These are phyloP conservation scores for Caryopteris hybrid DNA, from an alignment of 305 asterid genomes.

Conservation along the genomic window DNA sequence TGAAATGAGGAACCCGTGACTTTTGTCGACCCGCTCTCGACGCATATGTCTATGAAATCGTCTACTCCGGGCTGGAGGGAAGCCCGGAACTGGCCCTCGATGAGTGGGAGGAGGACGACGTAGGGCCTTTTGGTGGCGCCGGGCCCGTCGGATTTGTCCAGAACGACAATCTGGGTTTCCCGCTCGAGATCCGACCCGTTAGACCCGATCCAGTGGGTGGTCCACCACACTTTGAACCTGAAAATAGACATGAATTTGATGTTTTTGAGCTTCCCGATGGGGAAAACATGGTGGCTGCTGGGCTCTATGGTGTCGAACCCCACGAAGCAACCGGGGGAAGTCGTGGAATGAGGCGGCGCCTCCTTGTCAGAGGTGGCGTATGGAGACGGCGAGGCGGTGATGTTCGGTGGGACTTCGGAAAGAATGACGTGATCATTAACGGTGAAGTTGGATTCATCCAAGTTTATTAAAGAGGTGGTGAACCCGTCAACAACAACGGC, in stretches of 20 bases:
- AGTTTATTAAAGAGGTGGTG: constrained; percentile 39
- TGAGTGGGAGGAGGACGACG: constrained; percentile 63
- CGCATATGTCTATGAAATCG: constrained; percentile 61
- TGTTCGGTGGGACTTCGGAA: constrained; percentile 64
- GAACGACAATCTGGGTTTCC: constrained; percentile 76
- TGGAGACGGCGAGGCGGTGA: constrained; percentile 55
- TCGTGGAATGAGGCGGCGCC: constrained; percentile 4
- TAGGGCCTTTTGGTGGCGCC: constrained; percentile 42
- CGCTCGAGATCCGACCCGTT: constrained; percentile 77
- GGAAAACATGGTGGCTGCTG: constrained; percentile 61
- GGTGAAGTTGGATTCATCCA: constrained; percentile 46
- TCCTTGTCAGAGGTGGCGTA: constrained; percentile 36
- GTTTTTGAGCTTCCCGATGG: constrained; percentile 70
- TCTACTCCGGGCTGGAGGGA: constrained; percentile 72
- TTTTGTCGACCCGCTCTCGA: constrained; percentile 77
- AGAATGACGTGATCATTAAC: constrained; percentile 58
- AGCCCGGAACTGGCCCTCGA: constrained; percentile 80
- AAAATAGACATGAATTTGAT: constrained; percentile 85
- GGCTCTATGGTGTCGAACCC: constrained; percentile 61
- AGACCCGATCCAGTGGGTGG: constrained; percentile 83
- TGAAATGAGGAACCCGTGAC: constrained; percentile 46
- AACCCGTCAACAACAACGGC: constrained; percentile 32
- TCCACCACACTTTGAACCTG: constrained; percentile 99
- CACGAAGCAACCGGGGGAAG: constrained; percentile 73
- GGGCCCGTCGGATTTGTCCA: constrained; percentile 44